Conservation (phyloP, 208 protist species). For the Trypanosoma cruzi region DNA sequence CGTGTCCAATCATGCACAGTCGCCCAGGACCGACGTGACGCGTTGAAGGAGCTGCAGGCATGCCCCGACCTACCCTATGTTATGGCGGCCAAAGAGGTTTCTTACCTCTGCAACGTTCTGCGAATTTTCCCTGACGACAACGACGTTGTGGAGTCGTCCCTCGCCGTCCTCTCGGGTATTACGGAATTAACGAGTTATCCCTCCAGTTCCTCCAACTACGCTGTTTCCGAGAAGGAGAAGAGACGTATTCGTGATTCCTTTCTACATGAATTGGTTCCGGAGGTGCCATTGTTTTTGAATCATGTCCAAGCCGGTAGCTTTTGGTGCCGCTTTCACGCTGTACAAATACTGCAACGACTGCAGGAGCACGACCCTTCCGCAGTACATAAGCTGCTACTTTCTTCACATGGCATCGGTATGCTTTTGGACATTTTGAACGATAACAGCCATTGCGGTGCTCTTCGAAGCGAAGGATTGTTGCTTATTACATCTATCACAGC, state of each 20-base stretch:
- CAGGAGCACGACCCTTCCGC: conserved; percentile 58
- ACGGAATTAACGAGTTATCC: conserved; percentile 60
- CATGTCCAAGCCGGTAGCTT: conserved; percentile 33
- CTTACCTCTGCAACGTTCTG: conserved; percentile 44
- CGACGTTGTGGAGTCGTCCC: conserved; percentile 39
- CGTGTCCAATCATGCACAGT: conserved; percentile 77
- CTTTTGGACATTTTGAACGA: conserved; percentile 70
- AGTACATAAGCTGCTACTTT: conserved; percentile 58
- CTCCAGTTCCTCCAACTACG: conserved; percentile 13
- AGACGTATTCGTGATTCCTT: conserved; percentile 50
- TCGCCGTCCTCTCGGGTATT: conserved; percentile 54
- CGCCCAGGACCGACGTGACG: conserved; percentile 81
- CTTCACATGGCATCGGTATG: conserved; percentile 53
- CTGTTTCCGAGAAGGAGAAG: conserved; percentile 38
- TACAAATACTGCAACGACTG: conserved; percentile 67
- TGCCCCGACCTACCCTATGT: conserved; percentile 61
- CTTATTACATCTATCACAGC: conserved; percentile 70
- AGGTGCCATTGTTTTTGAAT: conserved; percentile 53
- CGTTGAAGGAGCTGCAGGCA: conserved; percentile 50
- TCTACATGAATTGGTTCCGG: conserved; percentile 41
- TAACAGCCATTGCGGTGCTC: conserved; percentile 38
- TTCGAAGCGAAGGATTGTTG: conserved; percentile 58
- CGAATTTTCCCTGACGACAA: conserved; percentile 39
- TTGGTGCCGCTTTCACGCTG: conserved; percentile 57
- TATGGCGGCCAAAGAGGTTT: conserved; percentile 42